Conservation (phyloP, 2,329 filamentous ascomycete species). For the Ophiocordyceps sinensis region DNA sequence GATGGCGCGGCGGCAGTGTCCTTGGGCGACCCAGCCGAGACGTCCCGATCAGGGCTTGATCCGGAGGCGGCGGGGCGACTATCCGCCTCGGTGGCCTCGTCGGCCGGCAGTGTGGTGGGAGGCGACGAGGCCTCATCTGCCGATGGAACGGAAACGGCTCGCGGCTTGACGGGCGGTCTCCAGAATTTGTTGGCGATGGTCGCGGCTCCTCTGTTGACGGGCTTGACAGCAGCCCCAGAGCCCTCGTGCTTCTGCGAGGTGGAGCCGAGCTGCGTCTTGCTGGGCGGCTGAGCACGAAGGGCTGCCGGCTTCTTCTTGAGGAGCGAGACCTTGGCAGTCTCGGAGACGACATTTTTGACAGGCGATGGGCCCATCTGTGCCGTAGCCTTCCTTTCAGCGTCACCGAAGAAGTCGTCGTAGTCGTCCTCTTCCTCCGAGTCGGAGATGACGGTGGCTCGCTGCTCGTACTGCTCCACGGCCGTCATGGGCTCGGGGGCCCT, state of each 20-base stretch:
- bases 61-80: background rate
- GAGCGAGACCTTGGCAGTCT: slow-evolving; percentile 4
- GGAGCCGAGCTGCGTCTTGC: background rate
- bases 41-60: background rate
- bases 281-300: background rate
- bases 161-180: background rate
- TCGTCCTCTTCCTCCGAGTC: slow-evolving; percentile 22
- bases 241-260: background rate
- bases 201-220: background rate
- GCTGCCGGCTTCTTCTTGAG: slow-evolving; percentile 8
- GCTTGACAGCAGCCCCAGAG: background rate
- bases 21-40: background rate
- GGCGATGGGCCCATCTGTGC: slow-evolving; percentile 1
- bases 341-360: slow-evolving; percentile 1
- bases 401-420: slow-evolving; percentile 11
- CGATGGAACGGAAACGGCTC: background rate
- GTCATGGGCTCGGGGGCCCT: slow-evolving; percentile 8
- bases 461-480: slow-evolving; percentile 16
- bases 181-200: slow-evolving; percentile 5
- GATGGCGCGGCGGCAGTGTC: background rate
- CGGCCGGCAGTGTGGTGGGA: background rate
- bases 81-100: background rate
- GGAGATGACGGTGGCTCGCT: slow-evolving; percentile 23
- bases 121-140: background rate
- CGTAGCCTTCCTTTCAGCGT: slow-evolving; percentile 7